Conservation (phyloP, 306 rosid species). For the Ochetophila trinervis region DNA sequence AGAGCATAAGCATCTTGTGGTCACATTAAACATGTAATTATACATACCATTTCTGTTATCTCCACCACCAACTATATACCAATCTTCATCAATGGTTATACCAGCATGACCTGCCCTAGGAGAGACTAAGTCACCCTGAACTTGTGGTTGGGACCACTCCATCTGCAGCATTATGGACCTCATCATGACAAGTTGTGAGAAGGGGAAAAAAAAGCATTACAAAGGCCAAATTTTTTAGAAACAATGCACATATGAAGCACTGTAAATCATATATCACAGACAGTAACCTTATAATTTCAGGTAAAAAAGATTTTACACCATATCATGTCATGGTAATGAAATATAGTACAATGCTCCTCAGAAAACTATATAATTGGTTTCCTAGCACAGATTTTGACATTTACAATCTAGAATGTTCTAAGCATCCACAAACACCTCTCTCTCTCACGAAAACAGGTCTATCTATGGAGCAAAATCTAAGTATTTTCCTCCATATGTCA, state of each 20-base stretch:
- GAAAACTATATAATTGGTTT: neutral
- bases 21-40: constrained; percentile 12
- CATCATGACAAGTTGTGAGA: constrained; percentile 28
- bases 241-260: neutral
- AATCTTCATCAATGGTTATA: constrained; percentile 61
- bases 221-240: neutral
- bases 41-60: constrained; percentile 80
- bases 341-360: neutral
- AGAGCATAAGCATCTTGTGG: constrained; percentile 10
- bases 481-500: too few species aligned
- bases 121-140: constrained; percentile 74
- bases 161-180: constrained; percentile 43
- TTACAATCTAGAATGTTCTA: too few species aligned
- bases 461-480: too few species aligned
- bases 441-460: too few species aligned
- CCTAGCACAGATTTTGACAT: too few species aligned
- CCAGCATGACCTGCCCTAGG: constrained; percentile 99
- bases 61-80: constrained; percentile 97
- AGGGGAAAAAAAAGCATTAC: constrained; percentile 9
- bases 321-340: neutral
- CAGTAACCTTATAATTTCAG: neutral
- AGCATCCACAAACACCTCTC: too few species aligned
- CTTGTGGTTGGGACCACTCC: constrained; percentile 97
- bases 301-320: neutral
- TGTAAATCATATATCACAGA: neutral